Conservation (phyloP, 202 grass and related monocot species). For the Schoenoplectus tabernaemontani region DNA sequence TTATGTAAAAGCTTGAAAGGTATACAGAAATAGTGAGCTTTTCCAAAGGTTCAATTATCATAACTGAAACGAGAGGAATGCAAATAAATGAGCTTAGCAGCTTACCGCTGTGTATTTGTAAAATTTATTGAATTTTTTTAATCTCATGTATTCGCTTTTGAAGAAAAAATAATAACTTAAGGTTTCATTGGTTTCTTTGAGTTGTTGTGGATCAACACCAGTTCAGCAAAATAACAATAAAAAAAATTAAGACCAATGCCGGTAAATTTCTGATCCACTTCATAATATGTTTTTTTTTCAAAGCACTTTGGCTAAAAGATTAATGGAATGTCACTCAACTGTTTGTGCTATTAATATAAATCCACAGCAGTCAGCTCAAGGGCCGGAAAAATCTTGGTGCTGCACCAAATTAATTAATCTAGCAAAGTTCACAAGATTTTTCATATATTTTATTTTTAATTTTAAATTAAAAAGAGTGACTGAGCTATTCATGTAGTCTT, state of each 20-base stretch:
- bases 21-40: too few species aligned
- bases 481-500: background rate
- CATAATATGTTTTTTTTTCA: background rate
- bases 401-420: background rate
- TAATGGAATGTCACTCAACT: background rate
- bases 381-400: background rate
- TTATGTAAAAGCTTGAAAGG: too few species aligned
- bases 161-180: background rate
- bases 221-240: background rate
- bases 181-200: background rate
- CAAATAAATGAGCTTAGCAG: background rate
- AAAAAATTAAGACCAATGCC: background rate
- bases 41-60: too few species aligned
- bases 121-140: background rate
- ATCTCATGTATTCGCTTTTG: background rate
- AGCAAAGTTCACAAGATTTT: background rate
- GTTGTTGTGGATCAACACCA: background rate
- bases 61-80: background rate
- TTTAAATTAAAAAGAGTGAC: background rate
- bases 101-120: background rate
- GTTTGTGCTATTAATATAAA: background rate
- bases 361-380: background rate
- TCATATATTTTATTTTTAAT: too few species aligned
- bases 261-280: background rate
- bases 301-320: background rate